Evolutionary conservation across 2,329 filamentous ascomycete species (phyloP), one percentile per base, ranked within the genome.

Genomic region (Verticillium zaregamsianum): DNA sequence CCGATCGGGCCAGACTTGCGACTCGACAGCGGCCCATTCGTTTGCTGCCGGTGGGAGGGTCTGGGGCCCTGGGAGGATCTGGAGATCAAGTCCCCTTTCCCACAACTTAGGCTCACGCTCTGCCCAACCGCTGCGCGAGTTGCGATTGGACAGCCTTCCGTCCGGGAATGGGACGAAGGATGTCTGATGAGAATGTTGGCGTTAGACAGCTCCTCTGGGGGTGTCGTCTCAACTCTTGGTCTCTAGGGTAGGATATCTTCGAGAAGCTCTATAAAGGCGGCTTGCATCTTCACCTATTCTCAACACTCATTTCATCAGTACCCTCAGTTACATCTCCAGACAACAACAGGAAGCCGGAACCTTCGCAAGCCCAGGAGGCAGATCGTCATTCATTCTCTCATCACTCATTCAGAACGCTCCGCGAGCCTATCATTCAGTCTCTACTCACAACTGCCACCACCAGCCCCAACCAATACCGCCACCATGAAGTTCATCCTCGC

Each of bases 1-100:
- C 63, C 63, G 62, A 64, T 62, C 52, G 28, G 57, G 63, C 63
- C 62, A 65, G 57, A 60, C 57, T 65, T 65, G 63, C 63, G 63
- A 65, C 56, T 60, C 31, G 31, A 57, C 25, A 56, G 40, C 17
- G 23, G 55, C 61, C 55, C 45, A 55, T 59, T 59, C 17, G 45
- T 52, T 52, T 20, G 45, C 20, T 23, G 45, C n/a, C n/a, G 25
- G 45, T 9, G 45, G 45, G 45, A 52, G 45, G 20, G n/a, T 52
- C 45, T 52, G 45, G 45, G 45, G 20, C 45, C 45, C 7, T 23
- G n/a, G 7, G 45, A 23, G n/a, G 45, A 52, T 52, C 45, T 52
- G 45, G 45, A 20, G 45, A 52, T 57, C 55, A 37, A n/a, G 55
- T 55, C 6, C 54, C 55, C 28, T 56, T 35, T 35, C 55, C 55